A percentile compares a stretch with the other conserved stretches of the same genome.
Conservation (phyloP, 495 filamentous ascomycete species). For the Penicillium waksmanii region DNA sequence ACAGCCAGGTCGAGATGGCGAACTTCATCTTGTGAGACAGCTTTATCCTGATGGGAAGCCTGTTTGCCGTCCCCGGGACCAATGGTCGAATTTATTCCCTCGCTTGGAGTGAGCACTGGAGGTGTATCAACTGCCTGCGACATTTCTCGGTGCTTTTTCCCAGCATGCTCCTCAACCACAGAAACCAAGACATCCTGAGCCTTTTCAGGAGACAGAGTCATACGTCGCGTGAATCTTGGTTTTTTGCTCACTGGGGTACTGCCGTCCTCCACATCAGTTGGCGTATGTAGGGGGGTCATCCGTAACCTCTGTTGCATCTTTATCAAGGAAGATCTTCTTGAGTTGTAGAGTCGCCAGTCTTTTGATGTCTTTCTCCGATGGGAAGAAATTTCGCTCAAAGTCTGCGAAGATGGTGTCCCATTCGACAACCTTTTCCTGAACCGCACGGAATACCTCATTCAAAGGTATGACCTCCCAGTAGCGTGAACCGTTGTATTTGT, state of each 20-base stretch:
- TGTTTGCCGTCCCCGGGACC: constrained; percentile 19
- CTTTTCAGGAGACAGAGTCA: constrained; percentile 66
- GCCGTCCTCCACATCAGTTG: constrained; percentile 62
- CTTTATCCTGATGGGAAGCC: constrained; percentile 31
- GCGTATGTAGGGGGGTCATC: constrained; percentile 39
- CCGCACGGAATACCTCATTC: constrained; percentile 81
- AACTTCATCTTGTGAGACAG: constrained; percentile 53
- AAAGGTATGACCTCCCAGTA: constrained; percentile 96
- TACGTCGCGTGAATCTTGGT: constrained; percentile 44
- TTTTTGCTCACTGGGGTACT: constrained; percentile 41
- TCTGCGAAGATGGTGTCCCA: constrained; percentile 90
- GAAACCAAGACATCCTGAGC: constrained; percentile 70
- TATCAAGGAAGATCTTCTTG: constrained; percentile 92
- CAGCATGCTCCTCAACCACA: constrained; percentile 68
- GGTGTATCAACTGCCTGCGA: constrained; percentile 21
- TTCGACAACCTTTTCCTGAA: constrained; percentile 89
- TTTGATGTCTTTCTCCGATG: constrained; percentile 95
- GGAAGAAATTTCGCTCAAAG: constrained; percentile 93
- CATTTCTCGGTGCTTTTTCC: constrained; percentile 37
- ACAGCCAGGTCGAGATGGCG: constrained; percentile 76
- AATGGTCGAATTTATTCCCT: constrained; percentile 19
- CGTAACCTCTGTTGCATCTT: constrained; percentile 73
- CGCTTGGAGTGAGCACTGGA: constrained; percentile 10
- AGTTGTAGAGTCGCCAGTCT: constrained; percentile 88
- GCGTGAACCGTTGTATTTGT: constrained; percentile 87